These are phyloP conservation scores for Ophiostoma ulmi DNA, from an alignment of 2,329 filamentous ascomycete genomes.

Conservation along the genomic window DNA sequence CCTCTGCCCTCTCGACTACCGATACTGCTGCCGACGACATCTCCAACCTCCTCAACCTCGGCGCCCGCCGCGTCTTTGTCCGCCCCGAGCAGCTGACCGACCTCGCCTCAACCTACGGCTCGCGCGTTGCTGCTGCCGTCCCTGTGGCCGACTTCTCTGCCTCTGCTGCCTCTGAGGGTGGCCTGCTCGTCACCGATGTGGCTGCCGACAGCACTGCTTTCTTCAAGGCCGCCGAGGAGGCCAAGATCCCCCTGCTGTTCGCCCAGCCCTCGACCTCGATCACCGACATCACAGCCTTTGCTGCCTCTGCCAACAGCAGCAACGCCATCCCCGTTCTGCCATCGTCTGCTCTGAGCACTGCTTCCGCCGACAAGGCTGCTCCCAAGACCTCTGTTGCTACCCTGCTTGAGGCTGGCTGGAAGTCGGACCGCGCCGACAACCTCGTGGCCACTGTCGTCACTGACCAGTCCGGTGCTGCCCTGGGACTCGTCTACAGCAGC, in stretches of 20 bases:
- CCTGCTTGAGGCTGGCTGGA: slow-evolving; percentile 69
- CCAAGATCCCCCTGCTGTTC: slow-evolving; percentile 42
- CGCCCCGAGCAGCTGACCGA: slow-evolving; percentile 60
- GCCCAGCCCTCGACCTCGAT: slow-evolving; percentile 45
- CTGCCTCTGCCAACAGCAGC: slow-evolving; percentile 45
- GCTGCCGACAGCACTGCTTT: slow-evolving; percentile 42
- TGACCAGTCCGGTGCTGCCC: slow-evolving; percentile 75
- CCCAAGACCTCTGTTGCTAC: slow-evolving; percentile 60
- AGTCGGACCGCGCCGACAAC: slow-evolving; percentile 75
- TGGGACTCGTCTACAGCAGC: slow-evolving; percentile 93
- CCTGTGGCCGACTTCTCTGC: slow-evolving; percentile 31
- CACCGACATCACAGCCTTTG: slow-evolving; percentile 43
- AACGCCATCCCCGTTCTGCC: slow-evolving; percentile 69
- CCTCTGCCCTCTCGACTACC: slow-evolving; percentile 57
- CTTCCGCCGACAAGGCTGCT: slow-evolving; percentile 52
- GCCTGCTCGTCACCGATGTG: slow-evolving; percentile 51
- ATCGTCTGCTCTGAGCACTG: slow-evolving; percentile 66
- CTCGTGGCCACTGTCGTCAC: slow-evolving; percentile 87
- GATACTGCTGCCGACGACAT: slow-evolving; percentile 56
- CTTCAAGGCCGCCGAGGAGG: slow-evolving; percentile 42
- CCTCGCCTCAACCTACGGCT: slow-evolving; percentile 49
- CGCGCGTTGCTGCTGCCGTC: slow-evolving; percentile 51
- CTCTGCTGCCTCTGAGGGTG: slow-evolving; percentile 39
- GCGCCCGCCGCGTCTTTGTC: slow-evolving; percentile 81
- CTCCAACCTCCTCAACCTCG: slow-evolving; percentile 74